Evolutionary conservation across 768 basidiomycete genomes (phyloP).

Genomic region (Russula olivacea): DNA sequence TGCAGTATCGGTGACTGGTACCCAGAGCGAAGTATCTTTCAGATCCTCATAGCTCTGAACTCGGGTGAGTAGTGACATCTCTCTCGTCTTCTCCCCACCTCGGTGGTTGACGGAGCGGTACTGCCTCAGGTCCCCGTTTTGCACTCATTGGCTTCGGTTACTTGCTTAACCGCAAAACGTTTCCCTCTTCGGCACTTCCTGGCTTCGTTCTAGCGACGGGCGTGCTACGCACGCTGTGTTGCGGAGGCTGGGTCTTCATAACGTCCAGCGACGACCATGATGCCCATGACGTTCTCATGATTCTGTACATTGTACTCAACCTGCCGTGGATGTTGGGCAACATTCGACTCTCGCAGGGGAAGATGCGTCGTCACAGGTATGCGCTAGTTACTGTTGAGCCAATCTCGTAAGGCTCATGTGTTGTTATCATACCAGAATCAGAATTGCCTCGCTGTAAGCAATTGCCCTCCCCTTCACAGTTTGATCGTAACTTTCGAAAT

Average conservation of each 20-base stretch:
- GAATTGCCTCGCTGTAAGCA: constrained; percentile 48
- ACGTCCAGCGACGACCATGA: constrained; percentile 82
- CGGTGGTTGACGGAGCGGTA: neutral
- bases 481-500: neutral
- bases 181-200: constrained; percentile 36
- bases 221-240: constrained; percentile 66
- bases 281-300: constrained; percentile 83
- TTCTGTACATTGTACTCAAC: constrained; percentile 76
- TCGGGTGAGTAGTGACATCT: constrained; percentile 45
- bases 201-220: constrained; percentile 54
- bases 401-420: neutral
- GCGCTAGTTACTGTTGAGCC: constrained; percentile 8
- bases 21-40: constrained; percentile 79
- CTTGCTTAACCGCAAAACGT: constrained; percentile 44
- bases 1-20: constrained; percentile 88
- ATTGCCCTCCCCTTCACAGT: neutral
- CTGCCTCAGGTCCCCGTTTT: constrained; percentile 53
- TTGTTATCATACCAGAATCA: constrained; percentile 37
- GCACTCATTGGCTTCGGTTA: constrained; percentile 59
- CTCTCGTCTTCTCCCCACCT: neutral
- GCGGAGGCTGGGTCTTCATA: constrained; percentile 91
- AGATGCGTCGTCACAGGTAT: constrained; percentile 49
- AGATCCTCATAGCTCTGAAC: constrained; percentile 81
- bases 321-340: constrained; percentile 83
- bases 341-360: constrained; percentile 50